Base-by-base conservation (phyloP, 805 yeast species). In the Ogataea haglerorum region DNA sequence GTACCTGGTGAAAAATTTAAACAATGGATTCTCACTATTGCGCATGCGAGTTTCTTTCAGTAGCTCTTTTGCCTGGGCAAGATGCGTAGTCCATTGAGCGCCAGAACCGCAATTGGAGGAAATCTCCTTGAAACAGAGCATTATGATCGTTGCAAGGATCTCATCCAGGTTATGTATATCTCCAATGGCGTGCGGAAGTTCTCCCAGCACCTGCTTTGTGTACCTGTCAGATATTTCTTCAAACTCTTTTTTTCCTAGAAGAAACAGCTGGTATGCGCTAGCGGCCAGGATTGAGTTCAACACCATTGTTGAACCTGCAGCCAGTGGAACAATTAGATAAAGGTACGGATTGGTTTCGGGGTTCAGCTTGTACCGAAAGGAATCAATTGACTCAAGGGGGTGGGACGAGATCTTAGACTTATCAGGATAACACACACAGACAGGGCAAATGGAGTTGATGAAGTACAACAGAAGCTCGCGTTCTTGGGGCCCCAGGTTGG, bases 51-150 rank as follows among this genome's bases (percentile, higher is more conserved):
- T 22, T 52, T 46, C 6, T 13, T 30, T 25, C 14, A 38, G 23
- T 15, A 14, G 48, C 6, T 60, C 58, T 33, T 52, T 57, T 26
- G 67, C 42, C 19, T 65, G 60, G n/a, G 53, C 54, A 42, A 67
- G 68, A 41, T 68, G 63, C 6, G 58, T 39, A 7, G 68, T 41
- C 74, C 74, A 69, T 3, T 64, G 58, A 25, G 60, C 52, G 26
- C 61, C 67, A 37, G 52, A 49, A 26, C 60, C 67, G 47, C 74
- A 68, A 45, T 63, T 59, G 3, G 64, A 63, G 1, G 70, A 60
- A n/a, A 69, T 69, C 37, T 69, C 72, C 7, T 62, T 58, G 29
- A 67, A 65, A 37, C 72, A 68, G 3, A 69, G 51, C 65, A 68
- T 60, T 10, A 68, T 40, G 17, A 68, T 54, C 8, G 69, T 63